phyloP scores from a whole-genome alignment of 441 rosid genomes.

The Kokia cookei region DNA sequence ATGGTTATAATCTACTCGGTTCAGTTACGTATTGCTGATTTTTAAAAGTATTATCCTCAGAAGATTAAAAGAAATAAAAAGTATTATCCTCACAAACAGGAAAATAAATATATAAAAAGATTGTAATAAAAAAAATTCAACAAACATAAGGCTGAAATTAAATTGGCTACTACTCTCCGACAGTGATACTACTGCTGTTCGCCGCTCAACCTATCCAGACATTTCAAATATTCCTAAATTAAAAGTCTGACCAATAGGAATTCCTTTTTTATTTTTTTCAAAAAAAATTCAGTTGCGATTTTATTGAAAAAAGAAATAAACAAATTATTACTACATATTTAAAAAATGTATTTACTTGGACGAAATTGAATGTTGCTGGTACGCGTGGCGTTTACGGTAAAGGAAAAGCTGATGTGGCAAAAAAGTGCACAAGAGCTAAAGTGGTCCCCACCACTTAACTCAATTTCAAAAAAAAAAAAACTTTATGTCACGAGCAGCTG shows the following conservation, averaged over 20 bases:
- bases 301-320: background rate
- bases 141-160: background rate
- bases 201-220: background rate
- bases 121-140: background rate
- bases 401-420: constrained; percentile 20
- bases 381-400: constrained; percentile 1
- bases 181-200: background rate
- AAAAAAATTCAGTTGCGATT: background rate
- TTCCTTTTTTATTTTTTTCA: background rate
- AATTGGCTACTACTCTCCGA: background rate
- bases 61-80: background rate
- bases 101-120: background rate
- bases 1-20: too few species aligned
- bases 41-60: too few species aligned
- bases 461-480: too few species aligned
- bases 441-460: constrained; percentile 9
- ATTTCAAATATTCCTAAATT: background rate
- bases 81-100: background rate
- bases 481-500: background rate
- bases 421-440: constrained; percentile 9
- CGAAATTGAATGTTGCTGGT: background rate
- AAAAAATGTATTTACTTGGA: background rate
- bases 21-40: too few species aligned
- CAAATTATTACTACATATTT: background rate
- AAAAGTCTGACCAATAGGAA: too few species aligned